Base-by-base conservation (phyloP, 164 flowering plant genomes). In the Vitis labrusca region DNA sequence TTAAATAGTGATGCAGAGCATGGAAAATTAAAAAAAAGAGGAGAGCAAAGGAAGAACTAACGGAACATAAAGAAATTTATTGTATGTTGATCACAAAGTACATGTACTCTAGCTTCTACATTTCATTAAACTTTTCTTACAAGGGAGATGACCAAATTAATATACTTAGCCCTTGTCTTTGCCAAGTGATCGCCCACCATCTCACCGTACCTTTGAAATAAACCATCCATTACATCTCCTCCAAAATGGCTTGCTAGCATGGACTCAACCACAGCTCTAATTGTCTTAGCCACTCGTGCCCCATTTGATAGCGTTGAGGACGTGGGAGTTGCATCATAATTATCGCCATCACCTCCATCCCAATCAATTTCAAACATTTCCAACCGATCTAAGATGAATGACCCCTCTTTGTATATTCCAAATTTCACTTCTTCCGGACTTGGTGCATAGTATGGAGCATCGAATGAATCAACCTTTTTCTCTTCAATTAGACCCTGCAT, bases 361-460 rank as follows among this genome's bases (percentile, higher is more conserved):
- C 88, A 83, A 9, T 71, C 83, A 6, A 84, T 54, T 54, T 83
- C 80, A 54, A 76, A 64, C 1, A 49, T 47, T 54, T 84, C 80
- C 0, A 81, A 44, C 1, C 76, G 71, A 50, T 76, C 75, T 1
- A 84, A 49, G 7, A 10, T 15, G 52, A 88, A 88, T 0, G 89
- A 88, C 10, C 88, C 88, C 69, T 84, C 85, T 27, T 66, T 78
- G 51, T 84, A 52, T n/a, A 83, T 65, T 68, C 64, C 85, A 14
- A 13, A 1, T 47, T 62, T 63, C 16, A 88, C 0, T 64, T 88
- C 92, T 16, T 80, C 89, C 0, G 64, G 9, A 49, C 80, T 73
- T 27, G 92, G 85, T 2, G 82, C 78, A 51, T 85, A 88, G 77
- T 73, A 85, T 0, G 92, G 89, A 0, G 73, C 78, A 55, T 86